Percentiles rank a stretch among this genome's conserved stretches.
Conservation (phyloP, 2,329 filamentous ascomycete species). For the Alternaria sp. region DNA sequence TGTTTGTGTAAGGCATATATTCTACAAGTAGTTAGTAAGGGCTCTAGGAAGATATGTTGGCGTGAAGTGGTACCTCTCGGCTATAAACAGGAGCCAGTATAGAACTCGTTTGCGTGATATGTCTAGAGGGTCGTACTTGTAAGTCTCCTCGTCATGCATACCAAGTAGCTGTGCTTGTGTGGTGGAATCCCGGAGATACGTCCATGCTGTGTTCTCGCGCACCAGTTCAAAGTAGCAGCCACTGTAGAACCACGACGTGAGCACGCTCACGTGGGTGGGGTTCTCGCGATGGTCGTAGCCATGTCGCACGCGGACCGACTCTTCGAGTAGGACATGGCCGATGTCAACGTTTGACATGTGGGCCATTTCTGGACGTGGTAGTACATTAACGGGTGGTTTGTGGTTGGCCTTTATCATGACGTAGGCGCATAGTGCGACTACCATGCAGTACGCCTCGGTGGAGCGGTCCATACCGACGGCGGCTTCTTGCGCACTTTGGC, state of each 20-base stretch:
- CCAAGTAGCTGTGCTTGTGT: slow-evolving; percentile 67
- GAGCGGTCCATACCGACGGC: slow-evolving; percentile 61
- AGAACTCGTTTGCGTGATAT: slow-evolving; percentile 63
- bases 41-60: neutral
- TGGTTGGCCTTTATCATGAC: slow-evolving; percentile 61
- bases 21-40: slow-evolving; percentile 49
- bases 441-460: slow-evolving; percentile 66
- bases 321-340: slow-evolving; percentile 65
- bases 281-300: slow-evolving; percentile 66
- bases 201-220: slow-evolving; percentile 69
- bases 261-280: slow-evolving; percentile 63
- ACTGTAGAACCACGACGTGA: slow-evolving; percentile 69
- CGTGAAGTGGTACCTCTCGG: slow-evolving; percentile 60
- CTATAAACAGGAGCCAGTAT: slow-evolving; percentile 70
- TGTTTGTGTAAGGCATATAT: slow-evolving; percentile 71
- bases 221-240: slow-evolving; percentile 69
- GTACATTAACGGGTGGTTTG: slow-evolving; percentile 53
- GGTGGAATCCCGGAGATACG: slow-evolving; percentile 68
- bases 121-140: slow-evolving; percentile 61
- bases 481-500: slow-evolving; percentile 60
- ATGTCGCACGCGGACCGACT: slow-evolving; percentile 65
- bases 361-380: slow-evolving; percentile 56
- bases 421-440: slow-evolving; percentile 61
- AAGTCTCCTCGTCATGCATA: slow-evolving; percentile 66
- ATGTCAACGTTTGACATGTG: slow-evolving; percentile 55